phyloP scores from a whole-genome alignment of 1,284 basidiomycete species.

The Paramarasmius palmivorus region DNA sequence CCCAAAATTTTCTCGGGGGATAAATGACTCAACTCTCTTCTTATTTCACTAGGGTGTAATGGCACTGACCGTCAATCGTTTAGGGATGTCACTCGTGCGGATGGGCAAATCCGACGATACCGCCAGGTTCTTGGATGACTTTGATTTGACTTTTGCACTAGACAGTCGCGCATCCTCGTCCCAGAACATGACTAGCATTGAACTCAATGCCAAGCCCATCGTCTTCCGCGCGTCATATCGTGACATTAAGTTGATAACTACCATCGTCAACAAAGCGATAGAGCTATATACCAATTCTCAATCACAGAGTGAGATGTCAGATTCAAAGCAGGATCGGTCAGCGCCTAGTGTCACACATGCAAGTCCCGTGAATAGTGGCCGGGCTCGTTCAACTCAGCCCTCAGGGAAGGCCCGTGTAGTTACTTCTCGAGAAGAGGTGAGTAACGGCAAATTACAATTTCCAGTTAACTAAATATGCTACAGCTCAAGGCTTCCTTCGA shows the following conservation, averaged over 20 bases:
- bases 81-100: conserved; percentile 92
- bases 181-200: conserved; percentile 84
- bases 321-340: background rate
- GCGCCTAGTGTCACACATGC: background rate
- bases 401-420: conserved; percentile 62
- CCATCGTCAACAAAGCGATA: conserved; percentile 88
- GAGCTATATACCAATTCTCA: conserved; percentile 56
- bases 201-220: conserved; percentile 81
- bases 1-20: background rate
- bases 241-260: conserved; percentile 89
- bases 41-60: conserved; percentile 64
- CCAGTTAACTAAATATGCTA: conserved; percentile 1
- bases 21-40: conserved; percentile 7
- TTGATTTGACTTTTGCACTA: conserved; percentile 86
- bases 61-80: conserved; percentile 78
- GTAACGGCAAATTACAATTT: background rate
- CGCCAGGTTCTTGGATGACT: conserved; percentile 91
- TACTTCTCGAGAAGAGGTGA: conserved; percentile 81
- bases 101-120: conserved; percentile 88
- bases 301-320: conserved; percentile 10
- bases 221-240: conserved; percentile 92
- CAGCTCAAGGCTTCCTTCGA: conserved; percentile 84
- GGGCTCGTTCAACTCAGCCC: conserved; percentile 28
- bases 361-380: background rate
- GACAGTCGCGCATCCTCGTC: conserved; percentile 78